These are phyloP conservation scores for Pleurotus citrinopileatus DNA, from an alignment of 768 basidiomycete genomes.

Conservation along the genomic window DNA sequence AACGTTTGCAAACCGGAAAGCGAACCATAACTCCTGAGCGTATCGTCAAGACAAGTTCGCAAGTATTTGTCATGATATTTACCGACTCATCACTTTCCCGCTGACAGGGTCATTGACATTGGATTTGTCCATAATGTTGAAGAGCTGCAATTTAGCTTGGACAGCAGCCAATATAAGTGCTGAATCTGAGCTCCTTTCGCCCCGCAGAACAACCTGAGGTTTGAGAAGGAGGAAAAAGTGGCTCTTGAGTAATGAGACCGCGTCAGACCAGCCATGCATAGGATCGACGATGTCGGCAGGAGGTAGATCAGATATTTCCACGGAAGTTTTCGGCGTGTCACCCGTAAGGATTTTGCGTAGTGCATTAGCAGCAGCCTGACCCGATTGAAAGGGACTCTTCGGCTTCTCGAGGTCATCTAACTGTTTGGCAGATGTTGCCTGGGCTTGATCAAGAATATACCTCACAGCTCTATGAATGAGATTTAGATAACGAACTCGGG, in stretches of 20 bases:
- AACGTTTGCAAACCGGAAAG: conserved; percentile 86
- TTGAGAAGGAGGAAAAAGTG: conserved; percentile 87
- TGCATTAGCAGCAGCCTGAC: conserved; percentile 66
- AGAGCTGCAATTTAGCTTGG: conserved; percentile 76
- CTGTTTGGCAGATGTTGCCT: conserved; percentile 35
- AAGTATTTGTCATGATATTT: conserved; percentile 14
- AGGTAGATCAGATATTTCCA: conserved; percentile 30
- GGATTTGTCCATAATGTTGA: conserved; percentile 75
- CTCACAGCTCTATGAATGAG: conserved; percentile 61
- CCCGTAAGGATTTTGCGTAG: conserved; percentile 62
- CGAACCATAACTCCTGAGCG: conserved; percentile 67
- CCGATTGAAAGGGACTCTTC: conserved; percentile 35
- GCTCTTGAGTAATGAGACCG: conserved; percentile 64
- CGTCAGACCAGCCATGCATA: conserved; percentile 69
- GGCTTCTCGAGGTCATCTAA: conserved; percentile 18
- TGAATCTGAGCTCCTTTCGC: conserved; percentile 49
- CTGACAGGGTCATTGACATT: conserved; percentile 82
- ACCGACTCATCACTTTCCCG: conserved; percentile 86
- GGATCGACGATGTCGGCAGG: conserved; percentile 46
- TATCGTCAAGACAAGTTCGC: neutral
- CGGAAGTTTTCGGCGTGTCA: conserved; percentile 45
- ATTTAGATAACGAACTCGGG: conserved; percentile 7
- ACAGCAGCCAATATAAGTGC: conserved; percentile 76
- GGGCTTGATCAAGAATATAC: conserved; percentile 83
- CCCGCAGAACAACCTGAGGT: conserved; percentile 82